Percentiles rank a stretch among this genome's conserved stretches.
Evolutionary conservation across 2,329 filamentous ascomycete genomes (phyloP).

Genomic region (Alternaria ventricosa): DNA sequence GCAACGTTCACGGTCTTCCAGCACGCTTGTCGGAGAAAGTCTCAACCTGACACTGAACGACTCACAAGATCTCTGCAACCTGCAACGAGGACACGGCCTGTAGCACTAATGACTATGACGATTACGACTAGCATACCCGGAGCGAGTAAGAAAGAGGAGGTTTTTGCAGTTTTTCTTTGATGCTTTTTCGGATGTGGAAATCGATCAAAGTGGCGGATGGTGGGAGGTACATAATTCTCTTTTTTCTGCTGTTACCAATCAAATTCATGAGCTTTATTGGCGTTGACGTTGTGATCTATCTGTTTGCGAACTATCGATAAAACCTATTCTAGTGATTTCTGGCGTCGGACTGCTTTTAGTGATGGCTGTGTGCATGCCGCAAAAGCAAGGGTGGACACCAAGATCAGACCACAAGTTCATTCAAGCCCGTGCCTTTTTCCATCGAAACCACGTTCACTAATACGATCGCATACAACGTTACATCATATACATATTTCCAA

Average conservation of each 20-base stretch:
- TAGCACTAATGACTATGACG: constrained; percentile 44
- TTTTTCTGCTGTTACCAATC: constrained; percentile 4
- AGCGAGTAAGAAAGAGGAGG: constrained; percentile 31
- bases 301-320: neutral
- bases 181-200: constrained; percentile 1
- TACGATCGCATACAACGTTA: neutral
- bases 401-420: constrained; percentile 15
- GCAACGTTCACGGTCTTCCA: neutral
- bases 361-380: constrained; percentile 6
- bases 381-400: neutral
- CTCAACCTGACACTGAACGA: constrained; percentile 40
- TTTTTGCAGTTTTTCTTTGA: constrained; percentile 20
- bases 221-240: constrained; percentile 11
- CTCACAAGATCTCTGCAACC: constrained; percentile 34
- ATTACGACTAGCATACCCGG: constrained; percentile 46
- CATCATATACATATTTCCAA: neutral
- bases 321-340: neutral
- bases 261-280: constrained; percentile 7
- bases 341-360: constrained; percentile 2
- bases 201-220: constrained; percentile 3
- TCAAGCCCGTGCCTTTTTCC: neutral
- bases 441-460: neutral
- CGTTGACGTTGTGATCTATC: neutral
- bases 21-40: constrained; percentile 27
- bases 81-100: constrained; percentile 26